Base-by-base conservation (phyloP, 495 filamentous ascomycete genomes). In the Hypoxylon fuscum region DNA sequence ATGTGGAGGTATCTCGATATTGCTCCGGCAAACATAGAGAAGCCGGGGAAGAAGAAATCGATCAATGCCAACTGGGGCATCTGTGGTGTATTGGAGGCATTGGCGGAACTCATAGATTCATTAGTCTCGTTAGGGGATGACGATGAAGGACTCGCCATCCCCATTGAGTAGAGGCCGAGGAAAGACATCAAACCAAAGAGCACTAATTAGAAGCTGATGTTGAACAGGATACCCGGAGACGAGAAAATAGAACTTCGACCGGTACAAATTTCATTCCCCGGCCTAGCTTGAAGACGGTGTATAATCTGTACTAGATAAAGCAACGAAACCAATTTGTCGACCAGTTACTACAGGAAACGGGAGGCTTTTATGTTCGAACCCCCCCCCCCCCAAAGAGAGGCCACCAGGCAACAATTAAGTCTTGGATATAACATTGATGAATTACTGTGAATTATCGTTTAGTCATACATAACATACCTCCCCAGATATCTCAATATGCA, bases 11-110 rank as follows among this genome's bases (percentile, higher is more conserved):
- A 82, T 21, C 83, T 83, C 5, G 83, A 72, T 5, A 90, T 62
- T 20, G 86, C 80, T 1, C 81, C 73, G 0, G 87, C 86, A 47
- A 90, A 76, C 59, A 89, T 69, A 1, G 85, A 81, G 71, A 90
- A 92, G 12, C 90, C 90, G 0, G 90, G 90, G 52, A 93, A 85
- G 69, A 93, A 81, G 21, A 83, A 78, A 58, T 93, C 89, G 12
- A 93, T 78, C n/a, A 92, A 76, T n/a, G 62, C 68, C 37, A 71
- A 43, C 32, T 72, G 76, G 2, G 64, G 50, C 10, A 31, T 41
- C 15, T 54, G 64, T 7, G 42, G 10, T 14, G 50, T 50, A 11
- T 23, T 18, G 25, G 55, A 14, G 29, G 46, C 31, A 2, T 38
- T 18, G 21, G 27, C 31, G 37, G 57, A 47, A 31, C 40, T 14